Evolutionary conservation across 2,329 filamentous ascomycete genomes (phyloP), one percentile per base, ranked within the genome.

Genomic region (Ophiocordyceps sinensis): DNA sequence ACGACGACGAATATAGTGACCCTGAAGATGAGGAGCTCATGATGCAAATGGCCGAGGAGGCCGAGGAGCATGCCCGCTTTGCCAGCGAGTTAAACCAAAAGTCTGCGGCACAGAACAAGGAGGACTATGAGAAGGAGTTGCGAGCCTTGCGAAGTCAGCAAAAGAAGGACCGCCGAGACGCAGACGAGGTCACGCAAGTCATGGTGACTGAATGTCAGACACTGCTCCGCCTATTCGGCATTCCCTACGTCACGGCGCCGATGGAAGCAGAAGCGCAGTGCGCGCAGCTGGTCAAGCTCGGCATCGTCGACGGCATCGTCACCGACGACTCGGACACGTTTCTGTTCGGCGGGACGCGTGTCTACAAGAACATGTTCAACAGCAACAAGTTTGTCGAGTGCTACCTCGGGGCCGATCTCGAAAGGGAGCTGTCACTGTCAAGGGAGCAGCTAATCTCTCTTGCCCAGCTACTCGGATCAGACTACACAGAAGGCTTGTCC

Each of bases 291-390:
- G 88, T 98, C 1, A 66, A 65, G 1, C 68, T 96, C 0, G 85
- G 86, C 0, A 75, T 96, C 0, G 93, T 98, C 9, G 93, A 98
- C 57, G 91, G 93, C 12, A 94, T 98, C 46, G 88, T 98, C 28
- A 98, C 93, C 0, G 91, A 98, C 53, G 91, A 98, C 57, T 93
- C 84, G 3, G 91, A 98, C 66, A 93, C 82, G 1, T 98, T 98
- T 54, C 73, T 98, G 1, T 98, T 98, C 59, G 93, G 91, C 15
- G 93, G 91, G 31, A 98, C 87, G 0, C 74, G 89, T 15, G 83
- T 98, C 19, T 98, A 98, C 70, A 98, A 98, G 61, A 98, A 98
- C 66, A 94, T 98, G 87, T 98, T 98, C 70, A 98, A 95, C 61
- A 82, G 86, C 52, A 91, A 91, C 60, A 98, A 98, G 58, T 94